A percentile compares a stretch with the other conserved stretches of the same genome.
phyloP scores from a whole-genome alignment of 2,329 filamentous ascomycete genomes.

The Magnaporthiopsis rhizophila region DNA sequence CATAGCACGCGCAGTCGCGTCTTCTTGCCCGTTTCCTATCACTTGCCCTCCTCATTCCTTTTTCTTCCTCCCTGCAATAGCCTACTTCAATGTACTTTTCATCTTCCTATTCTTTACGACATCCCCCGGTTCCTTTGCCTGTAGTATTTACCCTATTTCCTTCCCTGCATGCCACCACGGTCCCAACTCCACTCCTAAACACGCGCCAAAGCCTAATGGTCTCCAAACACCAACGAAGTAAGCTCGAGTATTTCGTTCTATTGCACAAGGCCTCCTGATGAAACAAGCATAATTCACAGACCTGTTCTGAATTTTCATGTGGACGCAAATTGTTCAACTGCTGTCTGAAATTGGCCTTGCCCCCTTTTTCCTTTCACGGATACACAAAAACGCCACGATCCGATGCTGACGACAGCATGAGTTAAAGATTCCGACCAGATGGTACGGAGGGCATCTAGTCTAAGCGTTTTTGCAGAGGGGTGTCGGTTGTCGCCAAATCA shows the following conservation, averaged over 20 bases:
- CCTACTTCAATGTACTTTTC: not conserved
- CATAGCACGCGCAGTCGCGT: not conserved
- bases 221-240: not conserved
- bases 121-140: too few species aligned
- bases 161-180: not conserved
- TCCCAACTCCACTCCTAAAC: not conserved
- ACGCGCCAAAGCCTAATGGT: too few species aligned
- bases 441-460: too few species aligned
- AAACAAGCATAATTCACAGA: constrained; percentile 68
- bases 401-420: too few species aligned
- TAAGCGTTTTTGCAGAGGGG: too few species aligned
- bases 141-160: not conserved
- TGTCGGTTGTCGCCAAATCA: too few species aligned
- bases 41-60: constrained; percentile 20
- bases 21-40: constrained; percentile 27
- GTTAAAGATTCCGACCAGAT: too few species aligned
- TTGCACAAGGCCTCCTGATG: constrained; percentile 43
- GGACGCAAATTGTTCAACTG: constrained; percentile 71
- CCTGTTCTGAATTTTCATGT: constrained; percentile 72
- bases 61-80: constrained; percentile 11
- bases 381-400: too few species aligned
- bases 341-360: constrained; percentile 49
- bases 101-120: too few species aligned
- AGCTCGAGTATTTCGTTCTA: not conserved
- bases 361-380: too few species aligned